phyloP scores from a whole-genome alignment of 768 basidiomycete species.

The Multifurca ochricompacta region DNA sequence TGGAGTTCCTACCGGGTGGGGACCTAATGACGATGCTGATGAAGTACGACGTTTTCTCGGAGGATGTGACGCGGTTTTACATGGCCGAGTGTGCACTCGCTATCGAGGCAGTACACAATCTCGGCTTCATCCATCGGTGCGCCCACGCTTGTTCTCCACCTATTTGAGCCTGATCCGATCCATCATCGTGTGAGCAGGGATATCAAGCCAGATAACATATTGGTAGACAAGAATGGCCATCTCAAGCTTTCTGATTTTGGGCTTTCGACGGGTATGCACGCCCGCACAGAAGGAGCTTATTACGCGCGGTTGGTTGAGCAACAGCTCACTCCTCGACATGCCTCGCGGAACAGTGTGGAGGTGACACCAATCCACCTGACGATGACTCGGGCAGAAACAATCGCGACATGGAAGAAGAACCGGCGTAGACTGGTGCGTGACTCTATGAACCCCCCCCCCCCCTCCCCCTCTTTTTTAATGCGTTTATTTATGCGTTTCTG shows the following conservation, averaged over 20 bases:
- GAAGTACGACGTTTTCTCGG: slow-evolving; percentile 98
- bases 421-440: slow-evolving; percentile 76
- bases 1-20: slow-evolving; percentile 98
- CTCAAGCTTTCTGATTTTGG: slow-evolving; percentile 98
- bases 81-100: slow-evolving; percentile 96
- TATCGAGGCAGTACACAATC: slow-evolving; percentile 94
- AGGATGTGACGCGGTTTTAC: slow-evolving; percentile 98
- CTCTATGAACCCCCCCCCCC: too few species aligned
- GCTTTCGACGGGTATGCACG: slow-evolving; percentile 96
- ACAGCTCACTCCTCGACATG: slow-evolving; percentile 38
- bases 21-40: slow-evolving; percentile 99
- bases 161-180: neutral
- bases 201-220: slow-evolving; percentile 98
- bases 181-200: slow-evolving; percentile 46
- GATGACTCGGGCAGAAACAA: slow-evolving; percentile 86
- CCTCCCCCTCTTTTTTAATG: too few species aligned
- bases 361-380: slow-evolving; percentile 96
- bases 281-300: slow-evolving; percentile 92
- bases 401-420: slow-evolving; percentile 99
- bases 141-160: slow-evolving; percentile 21
- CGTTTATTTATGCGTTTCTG: too few species aligned
- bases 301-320: slow-evolving; percentile 81
- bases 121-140: slow-evolving; percentile 96
- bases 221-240: slow-evolving; percentile 96
- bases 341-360: slow-evolving; percentile 86